Evolutionary conservation across 257 asterid species (phyloP).

Genomic region (Lantana camara): DNA sequence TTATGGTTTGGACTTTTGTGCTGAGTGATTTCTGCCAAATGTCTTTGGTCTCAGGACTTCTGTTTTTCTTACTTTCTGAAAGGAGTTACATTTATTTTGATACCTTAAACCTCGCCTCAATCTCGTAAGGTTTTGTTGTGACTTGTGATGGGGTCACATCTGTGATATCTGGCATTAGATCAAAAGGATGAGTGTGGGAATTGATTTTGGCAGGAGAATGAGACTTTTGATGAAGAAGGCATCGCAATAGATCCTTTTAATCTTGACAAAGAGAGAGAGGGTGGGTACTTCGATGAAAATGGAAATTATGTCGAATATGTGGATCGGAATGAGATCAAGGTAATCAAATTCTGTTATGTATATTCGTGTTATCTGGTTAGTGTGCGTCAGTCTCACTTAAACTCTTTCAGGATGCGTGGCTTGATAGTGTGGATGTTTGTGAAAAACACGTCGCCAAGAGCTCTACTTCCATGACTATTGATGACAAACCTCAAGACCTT

Average conservation of each 20-base stretch:
- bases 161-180: slow-evolving; percentile 14
- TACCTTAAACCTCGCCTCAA: slow-evolving; percentile 1
- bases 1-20: slow-evolving; percentile 11
- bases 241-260: slow-evolving; percentile 78
- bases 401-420: slow-evolving; percentile 93
- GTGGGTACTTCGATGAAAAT: slow-evolving; percentile 87
- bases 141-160: slow-evolving; percentile 4
- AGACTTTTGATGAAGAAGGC: slow-evolving; percentile 78
- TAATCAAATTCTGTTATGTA: slow-evolving; percentile 22
- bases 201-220: slow-evolving; percentile 66
- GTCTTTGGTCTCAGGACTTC: background rate
- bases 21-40: background rate
- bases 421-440: slow-evolving; percentile 71
- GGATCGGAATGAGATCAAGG: slow-evolving; percentile 74
- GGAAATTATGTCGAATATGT: slow-evolving; percentile 88
- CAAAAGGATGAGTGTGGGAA: slow-evolving; percentile 17
- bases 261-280: slow-evolving; percentile 88
- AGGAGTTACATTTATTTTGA: background rate
- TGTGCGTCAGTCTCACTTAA: slow-evolving; percentile 22
- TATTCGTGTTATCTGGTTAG: slow-evolving; percentile 23
- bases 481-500: slow-evolving; percentile 67
- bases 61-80: background rate
- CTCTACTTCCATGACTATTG: slow-evolving; percentile 32
- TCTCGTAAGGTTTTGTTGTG: background rate
- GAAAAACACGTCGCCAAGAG: slow-evolving; percentile 42